Evolutionary conservation across 2,329 filamentous ascomycete species (phyloP).

Genomic region (Neurospora crassa): DNA sequence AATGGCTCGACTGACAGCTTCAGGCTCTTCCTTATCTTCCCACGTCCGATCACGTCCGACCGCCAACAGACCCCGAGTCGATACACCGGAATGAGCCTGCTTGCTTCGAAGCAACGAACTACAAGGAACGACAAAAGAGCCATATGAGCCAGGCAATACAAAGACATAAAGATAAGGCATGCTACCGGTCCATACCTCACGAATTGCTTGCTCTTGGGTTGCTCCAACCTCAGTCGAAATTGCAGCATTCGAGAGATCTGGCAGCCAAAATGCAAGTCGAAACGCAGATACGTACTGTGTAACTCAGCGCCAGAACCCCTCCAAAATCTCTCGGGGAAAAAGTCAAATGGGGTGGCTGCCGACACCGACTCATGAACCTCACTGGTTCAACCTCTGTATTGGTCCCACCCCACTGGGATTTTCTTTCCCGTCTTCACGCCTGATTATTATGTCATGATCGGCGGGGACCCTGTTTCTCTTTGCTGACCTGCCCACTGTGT

Average conservation of each 20-base stretch:
- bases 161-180: not conserved
- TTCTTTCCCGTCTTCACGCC: not conserved
- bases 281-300: not conserved
- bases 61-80: not conserved
- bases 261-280: not conserved
- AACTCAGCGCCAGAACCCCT: not conserved
- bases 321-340: not conserved
- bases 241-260: not conserved
- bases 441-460: conserved; percentile 7
- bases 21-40: not conserved
- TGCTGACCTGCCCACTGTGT: not conserved
- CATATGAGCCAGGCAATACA: not conserved
- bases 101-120: not conserved
- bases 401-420: not conserved
- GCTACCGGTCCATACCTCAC: not conserved
- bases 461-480: not conserved
- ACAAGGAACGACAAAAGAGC: not conserved
- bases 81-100: not conserved
- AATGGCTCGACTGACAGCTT: not conserved
- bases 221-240: not conserved
- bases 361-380: not conserved
- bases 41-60: not conserved
- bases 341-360: not conserved
- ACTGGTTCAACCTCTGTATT: not conserved
- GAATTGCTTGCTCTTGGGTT: not conserved